phyloP scores from a whole-genome alignment of 2,329 filamentous ascomycete genomes.

The Fusarium sp. region DNA sequence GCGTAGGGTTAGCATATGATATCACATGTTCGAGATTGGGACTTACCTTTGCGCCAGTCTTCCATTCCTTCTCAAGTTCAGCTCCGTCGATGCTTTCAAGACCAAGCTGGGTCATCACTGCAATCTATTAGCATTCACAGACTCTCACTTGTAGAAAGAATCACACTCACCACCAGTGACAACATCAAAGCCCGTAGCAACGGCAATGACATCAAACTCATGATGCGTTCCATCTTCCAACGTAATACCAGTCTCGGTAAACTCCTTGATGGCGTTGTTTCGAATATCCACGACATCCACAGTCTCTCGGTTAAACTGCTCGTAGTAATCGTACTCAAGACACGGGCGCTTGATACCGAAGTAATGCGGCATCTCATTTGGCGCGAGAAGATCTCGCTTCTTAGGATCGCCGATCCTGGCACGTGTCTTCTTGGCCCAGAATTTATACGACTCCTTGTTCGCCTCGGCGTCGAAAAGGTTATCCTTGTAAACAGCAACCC shows the following conservation, averaged over 20 bases:
- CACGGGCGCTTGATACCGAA: conserved; percentile 67
- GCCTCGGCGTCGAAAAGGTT: conserved; percentile 59
- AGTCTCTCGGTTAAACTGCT: conserved; percentile 60
- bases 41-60: conserved; percentile 50
- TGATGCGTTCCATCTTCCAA: conserved; percentile 57
- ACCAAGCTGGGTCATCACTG: conserved; percentile 61
- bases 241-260: conserved; percentile 58
- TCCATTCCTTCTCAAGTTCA: conserved; percentile 60
- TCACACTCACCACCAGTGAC: too few species aligned
- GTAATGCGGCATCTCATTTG: conserved; percentile 63
- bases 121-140: too few species aligned
- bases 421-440: conserved; percentile 67
- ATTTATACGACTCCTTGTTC: conserved; percentile 67
- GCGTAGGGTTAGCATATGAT: background rate
- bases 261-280: conserved; percentile 56
- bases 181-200: conserved; percentile 61
- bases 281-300: conserved; percentile 61
- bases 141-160: too few species aligned
- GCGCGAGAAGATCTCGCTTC: conserved; percentile 65
- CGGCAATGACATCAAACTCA: conserved; percentile 60
- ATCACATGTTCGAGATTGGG: accelerated
- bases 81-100: conserved; percentile 57
- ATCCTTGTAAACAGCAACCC: conserved; percentile 68
- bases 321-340: conserved; percentile 60
- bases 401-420: conserved; percentile 63